A percentile compares a stretch with the other conserved stretches of the same genome.
Conservation (phyloP, 106 monocot species). For the Platanthera guangdongensis region DNA sequence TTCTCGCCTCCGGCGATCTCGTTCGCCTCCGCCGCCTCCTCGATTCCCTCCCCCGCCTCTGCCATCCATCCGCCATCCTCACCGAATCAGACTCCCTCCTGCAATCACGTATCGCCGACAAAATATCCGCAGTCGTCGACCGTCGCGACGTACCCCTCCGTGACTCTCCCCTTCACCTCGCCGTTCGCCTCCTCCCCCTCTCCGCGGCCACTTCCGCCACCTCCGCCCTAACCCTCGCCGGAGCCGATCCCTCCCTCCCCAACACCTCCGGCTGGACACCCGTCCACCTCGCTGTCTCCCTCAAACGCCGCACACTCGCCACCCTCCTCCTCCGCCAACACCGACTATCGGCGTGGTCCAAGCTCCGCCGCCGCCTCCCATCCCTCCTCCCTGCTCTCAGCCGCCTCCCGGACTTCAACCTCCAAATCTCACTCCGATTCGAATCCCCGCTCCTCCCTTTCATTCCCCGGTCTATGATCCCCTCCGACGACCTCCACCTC, state of each 20-base stretch:
- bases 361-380: slow-evolving; percentile 70
- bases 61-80: slow-evolving; percentile 33
- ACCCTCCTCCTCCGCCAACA: slow-evolving; percentile 55
- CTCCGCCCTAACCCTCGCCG: slow-evolving; percentile 31
- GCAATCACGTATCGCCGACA: slow-evolving; percentile 21
- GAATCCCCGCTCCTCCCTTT: slow-evolving; percentile 65
- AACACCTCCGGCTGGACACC: slow-evolving; percentile 77
- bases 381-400: slow-evolving; percentile 34
- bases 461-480: slow-evolving; percentile 37
- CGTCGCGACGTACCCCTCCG: slow-evolving; percentile 68
- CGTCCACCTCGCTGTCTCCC: slow-evolving; percentile 53
- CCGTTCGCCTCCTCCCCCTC: slow-evolving; percentile 46
- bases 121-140: slow-evolving; percentile 46
- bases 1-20: slow-evolving; percentile 31
- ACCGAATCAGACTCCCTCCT: slow-evolving; percentile 27
- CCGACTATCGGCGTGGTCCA: slow-evolving; percentile 46
- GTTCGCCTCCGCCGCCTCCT: slow-evolving; percentile 23
- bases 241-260: slow-evolving; percentile 78
- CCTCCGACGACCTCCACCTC: slow-evolving; percentile 61
- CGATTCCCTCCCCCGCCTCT: slow-evolving; percentile 41
- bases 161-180: slow-evolving; percentile 77
- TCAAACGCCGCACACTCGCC: slow-evolving; percentile 30
- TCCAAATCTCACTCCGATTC: slow-evolving; percentile 64
- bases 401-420: slow-evolving; percentile 49
- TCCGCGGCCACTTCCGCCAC: slow-evolving; percentile 18